These are phyloP conservation scores for Salix arbutifolia DNA, from an alignment of 345 rosid species.

Conservation along the genomic window DNA sequence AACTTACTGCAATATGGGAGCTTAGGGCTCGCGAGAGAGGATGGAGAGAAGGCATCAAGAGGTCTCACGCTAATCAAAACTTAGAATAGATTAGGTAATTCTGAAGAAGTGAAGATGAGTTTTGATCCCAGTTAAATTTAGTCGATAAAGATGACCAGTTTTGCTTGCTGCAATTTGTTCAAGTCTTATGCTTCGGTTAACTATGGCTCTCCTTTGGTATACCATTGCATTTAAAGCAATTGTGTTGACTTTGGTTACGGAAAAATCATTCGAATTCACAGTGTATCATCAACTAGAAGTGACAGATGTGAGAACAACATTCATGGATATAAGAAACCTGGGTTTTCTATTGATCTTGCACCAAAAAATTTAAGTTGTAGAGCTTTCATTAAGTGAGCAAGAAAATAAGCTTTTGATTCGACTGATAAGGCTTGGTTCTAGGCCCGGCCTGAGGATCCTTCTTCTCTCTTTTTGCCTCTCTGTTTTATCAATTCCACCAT, in stretches of 20 bases:
- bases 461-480: no score
- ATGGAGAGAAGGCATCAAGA: slow-evolving; percentile 32
- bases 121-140: not conserved
- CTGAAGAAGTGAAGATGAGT: not conserved
- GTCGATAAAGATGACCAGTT: not conserved
- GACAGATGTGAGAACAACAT: not conserved
- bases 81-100: not conserved
- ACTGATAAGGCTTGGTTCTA: no score
- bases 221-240: not conserved
- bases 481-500: no score
- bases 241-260: not conserved
- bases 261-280: no score
- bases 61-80: slow-evolving; percentile 6
- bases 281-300: no score
- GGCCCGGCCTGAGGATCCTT: no score
- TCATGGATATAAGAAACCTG: not conserved
- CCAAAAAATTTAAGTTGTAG: no score
- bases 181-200: not conserved
- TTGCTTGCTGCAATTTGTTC: not conserved
- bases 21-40: slow-evolving; percentile 42
- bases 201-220: no score
- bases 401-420: no score
- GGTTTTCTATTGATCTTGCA: no score
- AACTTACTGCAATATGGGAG: slow-evolving; percentile 39
- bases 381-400: no score